Evolutionary conservation across 805 yeast genomes (phyloP), one percentile per base, ranked within the genome.

Genomic region (Hanseniaspora singularis): DNA sequence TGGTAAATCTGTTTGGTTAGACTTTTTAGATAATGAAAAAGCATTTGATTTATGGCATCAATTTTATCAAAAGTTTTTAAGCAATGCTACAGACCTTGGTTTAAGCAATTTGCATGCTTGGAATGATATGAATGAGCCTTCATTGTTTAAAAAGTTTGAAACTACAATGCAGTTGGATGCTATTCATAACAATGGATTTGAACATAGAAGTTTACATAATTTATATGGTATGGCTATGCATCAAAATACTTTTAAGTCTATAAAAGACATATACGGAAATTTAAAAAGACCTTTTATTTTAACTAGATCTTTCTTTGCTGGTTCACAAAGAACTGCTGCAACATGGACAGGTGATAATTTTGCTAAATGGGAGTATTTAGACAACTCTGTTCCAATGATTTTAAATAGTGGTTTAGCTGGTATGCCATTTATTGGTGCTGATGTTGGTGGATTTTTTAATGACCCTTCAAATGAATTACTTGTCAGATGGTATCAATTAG

Each of bases 61-160:
- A 2, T 70, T 75, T 40, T 77, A 73, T 56, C 59, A 58, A 20
- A 67, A 69, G 49, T 76, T 78, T 9, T 59, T 68, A 3, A 57
- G 62, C 1, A 67, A 72, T 44, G 66, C 70, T 45, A 36, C 36
- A n/a, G 28, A 22, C n/a, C 74, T 73, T 1, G 55, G 64, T 37
- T 72, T 81, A 9, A 66, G 72, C 12, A 92, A 92, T 57, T 62
- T 86, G 39, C 80, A 80, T 56, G 66, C 92, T 16, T 92, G 99
- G 99, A 92, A 89, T 62, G 98, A 92, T 61, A 92, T 92, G 99
- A 85, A 83, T 63, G 99, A 92, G 64, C 96, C 97, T 1, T 85
- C 96, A 0, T 81, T 92, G 4, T 92, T 92, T 60, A 76, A 80
- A 54, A 98, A 97, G 2, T 95, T 97, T 1, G 98, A 92, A 61